Evolutionary conservation across 2,329 filamentous ascomycete genomes (phyloP).

Genomic region (Penicillium palitans): DNA sequence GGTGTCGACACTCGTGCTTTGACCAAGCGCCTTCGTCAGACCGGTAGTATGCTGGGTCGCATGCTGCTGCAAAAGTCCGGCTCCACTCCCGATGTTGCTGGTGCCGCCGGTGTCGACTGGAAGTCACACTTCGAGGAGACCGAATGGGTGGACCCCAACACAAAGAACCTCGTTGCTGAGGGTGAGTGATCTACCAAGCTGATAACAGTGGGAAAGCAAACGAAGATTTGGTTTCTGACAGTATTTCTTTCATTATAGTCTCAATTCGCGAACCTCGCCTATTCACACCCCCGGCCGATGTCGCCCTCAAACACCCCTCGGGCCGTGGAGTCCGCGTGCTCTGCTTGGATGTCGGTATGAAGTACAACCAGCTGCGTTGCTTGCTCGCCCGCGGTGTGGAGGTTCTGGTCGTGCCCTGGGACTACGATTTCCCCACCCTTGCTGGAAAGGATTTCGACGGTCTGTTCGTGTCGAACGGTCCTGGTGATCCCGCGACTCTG

Average conservation of each 20-base stretch:
- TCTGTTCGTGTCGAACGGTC: slow-evolving; percentile 96
- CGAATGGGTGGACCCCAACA: slow-evolving; percentile 90
- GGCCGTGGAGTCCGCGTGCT: slow-evolving; percentile 84
- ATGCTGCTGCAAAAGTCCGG: slow-evolving; percentile 71
- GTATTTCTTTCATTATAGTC: slow-evolving; percentile 56
- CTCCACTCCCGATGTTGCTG: slow-evolving; percentile 40
- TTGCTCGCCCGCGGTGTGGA: slow-evolving; percentile 88
- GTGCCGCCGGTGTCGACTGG: slow-evolving; percentile 52
- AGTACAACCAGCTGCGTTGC: slow-evolving; percentile 96
- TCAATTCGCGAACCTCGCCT: slow-evolving; percentile 84
- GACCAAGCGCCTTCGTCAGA: slow-evolving; percentile 89
- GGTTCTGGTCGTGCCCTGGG: slow-evolving; percentile 92
- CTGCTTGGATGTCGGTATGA: slow-evolving; percentile 95
- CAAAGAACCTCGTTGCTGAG: slow-evolving; percentile 88
- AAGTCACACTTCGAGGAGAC: slow-evolving; percentile 69
- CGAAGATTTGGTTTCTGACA: slow-evolving; percentile 37
- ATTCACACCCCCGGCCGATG: slow-evolving; percentile 71
- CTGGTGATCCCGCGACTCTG: slow-evolving; percentile 89
- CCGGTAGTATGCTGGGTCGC: slow-evolving; percentile 94
- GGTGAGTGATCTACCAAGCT: slow-evolving; percentile 59
- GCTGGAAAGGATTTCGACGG: slow-evolving; percentile 87
- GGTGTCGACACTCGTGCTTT: slow-evolving; percentile 90
- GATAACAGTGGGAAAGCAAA: background rate
- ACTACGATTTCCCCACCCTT: slow-evolving; percentile 81
- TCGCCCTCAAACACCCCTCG: slow-evolving; percentile 79